Evolutionary conservation across 75 land plant species (phyloP).

Genomic region (Larix kaempferi): DNA sequence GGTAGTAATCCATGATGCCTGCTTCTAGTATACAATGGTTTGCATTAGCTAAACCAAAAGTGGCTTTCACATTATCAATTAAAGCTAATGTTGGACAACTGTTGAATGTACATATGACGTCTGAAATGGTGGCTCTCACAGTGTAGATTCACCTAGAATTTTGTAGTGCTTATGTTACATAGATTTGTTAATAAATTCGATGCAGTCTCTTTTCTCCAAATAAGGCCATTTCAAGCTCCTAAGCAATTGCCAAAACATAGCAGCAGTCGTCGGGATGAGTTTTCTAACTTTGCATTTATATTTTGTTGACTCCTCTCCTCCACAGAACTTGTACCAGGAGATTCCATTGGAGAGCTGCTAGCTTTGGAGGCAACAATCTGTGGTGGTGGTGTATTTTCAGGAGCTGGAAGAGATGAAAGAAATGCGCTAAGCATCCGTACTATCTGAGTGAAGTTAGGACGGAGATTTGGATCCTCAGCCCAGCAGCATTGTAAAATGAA

Average conservation of each 20-base stretch:
- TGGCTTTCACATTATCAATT: not conserved
- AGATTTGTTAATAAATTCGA: not conserved
- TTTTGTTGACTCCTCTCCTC: slow-evolving; percentile 3
- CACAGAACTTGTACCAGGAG: slow-evolving; percentile 2
- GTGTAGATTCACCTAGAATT: not conserved
- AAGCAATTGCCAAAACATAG: slow-evolving; percentile 5
- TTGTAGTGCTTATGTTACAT: not conserved
- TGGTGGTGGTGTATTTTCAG: slow-evolving; percentile 13
- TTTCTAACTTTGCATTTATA: slow-evolving; percentile 2
- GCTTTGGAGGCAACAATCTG: not conserved
- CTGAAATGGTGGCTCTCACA: not conserved
- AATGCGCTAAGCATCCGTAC: slow-evolving; percentile 24
- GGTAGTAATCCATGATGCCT: not conserved
- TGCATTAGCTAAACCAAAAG: slow-evolving; percentile 12
- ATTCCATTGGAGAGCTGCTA: not conserved
- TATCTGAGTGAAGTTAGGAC: slow-evolving; percentile 22
- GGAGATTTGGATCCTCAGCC: slow-evolving; percentile 32
- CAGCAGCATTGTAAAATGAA: slow-evolving; percentile 31
- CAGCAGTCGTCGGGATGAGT: not conserved
- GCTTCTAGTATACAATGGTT: slow-evolving; percentile 9
- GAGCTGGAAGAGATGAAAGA: slow-evolving; percentile 17
- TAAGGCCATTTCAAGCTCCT: not conserved
- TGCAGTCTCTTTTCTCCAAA: not conserved
- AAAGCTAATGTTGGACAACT: not conserved
- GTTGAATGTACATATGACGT: not conserved